Evolutionary conservation across 2,329 filamentous ascomycete species (phyloP), one percentile per base, ranked within the genome.

Genomic region (Colletotrichum spaethianum): DNA sequence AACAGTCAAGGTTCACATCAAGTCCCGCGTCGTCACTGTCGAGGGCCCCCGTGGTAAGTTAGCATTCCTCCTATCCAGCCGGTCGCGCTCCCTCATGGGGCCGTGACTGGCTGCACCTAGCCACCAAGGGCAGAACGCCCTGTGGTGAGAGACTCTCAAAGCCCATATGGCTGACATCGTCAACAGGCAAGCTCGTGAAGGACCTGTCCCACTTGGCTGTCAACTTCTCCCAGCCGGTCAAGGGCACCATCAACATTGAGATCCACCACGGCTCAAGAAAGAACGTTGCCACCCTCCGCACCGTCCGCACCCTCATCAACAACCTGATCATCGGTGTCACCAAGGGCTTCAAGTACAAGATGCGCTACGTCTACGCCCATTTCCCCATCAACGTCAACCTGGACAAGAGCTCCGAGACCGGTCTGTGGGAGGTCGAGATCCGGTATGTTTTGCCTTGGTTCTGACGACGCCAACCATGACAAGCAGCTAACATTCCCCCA

Each of bases 351-450:
- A 97, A 97, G 90, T 99, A 99, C 93, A 99, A 99, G 94, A 98
- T 99, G 96, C 94, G 97, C 83, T 99, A 99, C 90, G 96, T 99
- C 87, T 99, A 99, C 87, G 96, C 96, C 85, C 96, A 99, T 93
- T 99, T 99, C 85, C 96, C 96, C 88, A 99, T 99, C 94, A 99
- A 99, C 92, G 96, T 99, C 89, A 98, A 98, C 91, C 87, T 99
- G 79, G 95, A 98, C 82, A 95, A 98, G 93, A 96, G 96, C 91
- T 85, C 86, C 83, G 96, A 98, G 89, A 96, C 94, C 76, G 95
- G 92, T 79, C 87, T 92, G 80, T 93, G 83, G 84, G 93, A 97
- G 87, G 94, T 99, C 83, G 96, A 99, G 93, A 98, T 99, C 90
- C 93, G 96, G 93, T 96, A 92, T 81, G 92, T 74, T 59, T 59